Evolutionary conservation across 805 yeast genomes (phyloP).

Genomic region (Starmera dryadoides): DNA sequence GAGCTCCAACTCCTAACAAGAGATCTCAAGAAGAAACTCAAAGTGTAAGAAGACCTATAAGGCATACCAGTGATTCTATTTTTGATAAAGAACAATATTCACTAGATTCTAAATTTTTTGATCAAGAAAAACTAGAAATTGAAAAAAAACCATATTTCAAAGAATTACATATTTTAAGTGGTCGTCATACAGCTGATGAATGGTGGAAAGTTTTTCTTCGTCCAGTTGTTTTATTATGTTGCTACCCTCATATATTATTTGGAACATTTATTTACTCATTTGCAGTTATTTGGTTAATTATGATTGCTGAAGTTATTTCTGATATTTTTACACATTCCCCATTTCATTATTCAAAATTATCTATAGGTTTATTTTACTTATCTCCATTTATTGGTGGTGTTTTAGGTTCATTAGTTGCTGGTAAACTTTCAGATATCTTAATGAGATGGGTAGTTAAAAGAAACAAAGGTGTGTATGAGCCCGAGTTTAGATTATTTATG

Average conservation of each 20-base stretch:
- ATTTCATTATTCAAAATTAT: slow-evolving; percentile 31
- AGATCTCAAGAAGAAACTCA: slow-evolving; percentile 40
- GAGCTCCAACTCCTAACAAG: slow-evolving; percentile 42
- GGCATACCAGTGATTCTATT: slow-evolving; percentile 1
- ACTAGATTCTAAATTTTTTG: too few relatives aligned
- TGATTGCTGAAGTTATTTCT: slow-evolving; percentile 49
- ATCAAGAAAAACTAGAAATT: not conserved
- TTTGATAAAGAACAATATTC: not conserved
- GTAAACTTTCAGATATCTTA: slow-evolving; percentile 40
- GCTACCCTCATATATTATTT: slow-evolving; percentile 46
- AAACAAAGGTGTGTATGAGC: slow-evolving; percentile 53
- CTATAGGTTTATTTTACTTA: slow-evolving; percentile 46
- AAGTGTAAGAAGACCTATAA: slow-evolving; percentile 28
- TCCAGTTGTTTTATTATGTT: slow-evolving; percentile 39
- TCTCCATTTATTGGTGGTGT: slow-evolving; percentile 53
- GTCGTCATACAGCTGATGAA: slow-evolving; percentile 40
- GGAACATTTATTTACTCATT: slow-evolving; percentile 46
- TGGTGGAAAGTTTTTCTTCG: slow-evolving; percentile 51
- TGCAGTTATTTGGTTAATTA: slow-evolving; percentile 59
- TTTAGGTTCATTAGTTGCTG: slow-evolving; percentile 48
- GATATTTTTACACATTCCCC: slow-evolving; percentile 38
- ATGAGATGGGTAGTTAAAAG: slow-evolving; percentile 35
- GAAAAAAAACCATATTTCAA: slow-evolving; percentile 19
- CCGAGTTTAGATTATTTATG: slow-evolving; percentile 53
- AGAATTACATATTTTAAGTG: slow-evolving; percentile 36